phyloP scores from a whole-genome alignment of 179 eudicot species.

The Kewa caespitosa region DNA sequence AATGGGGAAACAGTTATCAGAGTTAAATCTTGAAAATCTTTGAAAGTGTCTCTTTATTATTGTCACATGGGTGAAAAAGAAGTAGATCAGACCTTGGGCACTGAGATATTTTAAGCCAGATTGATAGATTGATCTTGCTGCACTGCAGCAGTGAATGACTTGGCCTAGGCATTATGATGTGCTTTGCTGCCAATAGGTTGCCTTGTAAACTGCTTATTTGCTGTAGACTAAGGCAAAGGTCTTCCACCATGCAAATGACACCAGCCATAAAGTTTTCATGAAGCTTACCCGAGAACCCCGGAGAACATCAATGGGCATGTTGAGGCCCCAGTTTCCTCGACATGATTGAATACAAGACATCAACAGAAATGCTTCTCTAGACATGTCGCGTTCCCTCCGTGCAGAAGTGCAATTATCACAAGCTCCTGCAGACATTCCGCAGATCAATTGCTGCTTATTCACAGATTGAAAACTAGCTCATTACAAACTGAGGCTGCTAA shows the following conservation, averaged over 20 bases:
- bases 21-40: no score
- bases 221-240: no score
- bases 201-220: no score
- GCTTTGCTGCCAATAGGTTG: no score
- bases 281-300: conserved; percentile 90
- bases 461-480: neutral
- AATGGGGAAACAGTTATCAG: no score
- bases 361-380: conserved; percentile 78
- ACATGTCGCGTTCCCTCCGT: conserved; percentile 63
- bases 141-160: no score
- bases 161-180: no score
- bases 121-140: no score
- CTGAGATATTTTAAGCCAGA: no score
- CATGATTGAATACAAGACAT: conserved; percentile 68
- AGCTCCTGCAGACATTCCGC: conserved; percentile 45
- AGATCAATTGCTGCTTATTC: conserved; percentile 10
- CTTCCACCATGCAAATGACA: neutral
- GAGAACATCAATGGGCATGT: conserved; percentile 78
- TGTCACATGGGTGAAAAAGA: no score
- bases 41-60: no score
- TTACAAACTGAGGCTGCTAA: neutral
- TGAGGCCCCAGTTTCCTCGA: conserved; percentile 79
- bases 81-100: no score
- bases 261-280: neutral
- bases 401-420: conserved; percentile 81